Evolutionary conservation across 495 filamentous ascomycete species (phyloP), one percentile per base, ranked within the genome.

Genomic region (Penicillium silybi): DNA sequence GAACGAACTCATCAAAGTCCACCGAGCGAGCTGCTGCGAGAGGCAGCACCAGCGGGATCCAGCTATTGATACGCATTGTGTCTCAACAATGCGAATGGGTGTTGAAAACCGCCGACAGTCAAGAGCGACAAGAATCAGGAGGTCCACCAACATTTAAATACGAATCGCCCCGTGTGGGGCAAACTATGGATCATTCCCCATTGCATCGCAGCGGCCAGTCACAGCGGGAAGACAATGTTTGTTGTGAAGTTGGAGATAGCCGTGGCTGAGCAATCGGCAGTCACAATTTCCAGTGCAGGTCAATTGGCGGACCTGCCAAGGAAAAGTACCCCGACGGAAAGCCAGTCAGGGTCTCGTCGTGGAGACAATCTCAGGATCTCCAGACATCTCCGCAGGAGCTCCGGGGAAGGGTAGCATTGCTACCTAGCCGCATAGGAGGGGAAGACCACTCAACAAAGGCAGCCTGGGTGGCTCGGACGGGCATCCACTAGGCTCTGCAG

Each of bases 31-130:
- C 54, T 19, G 67, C 53, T 25, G 57, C 60, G 18, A 72, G 53
- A 19, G 64, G 58, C 27, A 69, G 50, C 44, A 63, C 26, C 22
- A 58, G 42, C 13, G 62, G 44, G 26, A 72, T 53, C 37, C 57
- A 57, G 20, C 41, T 56, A 37, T 37, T 52, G 50, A 45, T 38
- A 48, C 59, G 59, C 72, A 75, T 75, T 3, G 18, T 61, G 44
- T 37, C 18, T 50, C 38, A 34, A 39, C 40, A 26, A 25, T 46
- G n/a, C 6, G 34, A 41, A 6, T 34, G 50, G 26, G 10, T 35
- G 13, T 10, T 19, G 40, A 15, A 34, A 27, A 29, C 32, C 29
- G 35, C 18, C 41, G 32, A 45, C 23, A 46, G 38, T 53, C 35
- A 34, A 17, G 29, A 27, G 6, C 11, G 8, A 35, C 15, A 34